Percentiles rank a stretch among this genome's conserved stretches.
Evolutionary conservation across 1,284 basidiomycete species (phyloP).

Genomic region (Fomitiporia mediterranea): DNA sequence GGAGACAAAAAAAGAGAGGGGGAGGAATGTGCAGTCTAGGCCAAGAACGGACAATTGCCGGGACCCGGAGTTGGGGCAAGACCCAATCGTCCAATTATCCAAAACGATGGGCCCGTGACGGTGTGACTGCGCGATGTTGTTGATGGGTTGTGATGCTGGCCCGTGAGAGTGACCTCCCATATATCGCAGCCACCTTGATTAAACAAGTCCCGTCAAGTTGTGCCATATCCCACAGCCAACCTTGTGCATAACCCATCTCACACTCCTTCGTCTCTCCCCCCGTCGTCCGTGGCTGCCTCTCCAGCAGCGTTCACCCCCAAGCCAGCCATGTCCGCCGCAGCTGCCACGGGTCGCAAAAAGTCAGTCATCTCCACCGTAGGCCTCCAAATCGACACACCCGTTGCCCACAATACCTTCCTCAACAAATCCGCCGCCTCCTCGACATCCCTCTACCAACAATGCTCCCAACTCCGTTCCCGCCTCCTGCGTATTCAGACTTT

Average conservation of each 20-base stretch:
- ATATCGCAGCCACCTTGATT: neutral
- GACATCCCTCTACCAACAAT: constrained; percentile 85
- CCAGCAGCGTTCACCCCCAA: constrained; percentile 16
- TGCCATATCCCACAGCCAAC: neutral
- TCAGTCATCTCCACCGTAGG: constrained; percentile 63
- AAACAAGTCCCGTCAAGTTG: neutral
- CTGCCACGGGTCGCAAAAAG: constrained; percentile 76
- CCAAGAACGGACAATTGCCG: neutral
- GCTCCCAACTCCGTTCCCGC: constrained; percentile 66
- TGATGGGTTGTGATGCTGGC: neutral
- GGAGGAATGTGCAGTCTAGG: neutral
- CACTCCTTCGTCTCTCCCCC: constrained; percentile 6
- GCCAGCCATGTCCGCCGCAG: constrained; percentile 56
- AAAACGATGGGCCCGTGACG: neutral
- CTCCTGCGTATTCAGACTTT: constrained; percentile 74
- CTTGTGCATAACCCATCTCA: constrained; percentile 9
- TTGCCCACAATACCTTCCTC: constrained; percentile 76
- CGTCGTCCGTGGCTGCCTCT: constrained; percentile 12
- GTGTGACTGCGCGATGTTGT: neutral
- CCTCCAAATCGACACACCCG: constrained; percentile 66
- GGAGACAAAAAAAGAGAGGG: neutral
- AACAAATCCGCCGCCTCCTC: constrained; percentile 80
- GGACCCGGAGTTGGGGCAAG: neutral
- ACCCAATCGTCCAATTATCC: too few species aligned
- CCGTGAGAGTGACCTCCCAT: constrained; percentile 2